A percentile compares a stretch with the other conserved stretches of the same genome.
phyloP scores from a whole-genome alignment of 2,329 filamentous ascomycete species.

The Helotiales sp. region DNA sequence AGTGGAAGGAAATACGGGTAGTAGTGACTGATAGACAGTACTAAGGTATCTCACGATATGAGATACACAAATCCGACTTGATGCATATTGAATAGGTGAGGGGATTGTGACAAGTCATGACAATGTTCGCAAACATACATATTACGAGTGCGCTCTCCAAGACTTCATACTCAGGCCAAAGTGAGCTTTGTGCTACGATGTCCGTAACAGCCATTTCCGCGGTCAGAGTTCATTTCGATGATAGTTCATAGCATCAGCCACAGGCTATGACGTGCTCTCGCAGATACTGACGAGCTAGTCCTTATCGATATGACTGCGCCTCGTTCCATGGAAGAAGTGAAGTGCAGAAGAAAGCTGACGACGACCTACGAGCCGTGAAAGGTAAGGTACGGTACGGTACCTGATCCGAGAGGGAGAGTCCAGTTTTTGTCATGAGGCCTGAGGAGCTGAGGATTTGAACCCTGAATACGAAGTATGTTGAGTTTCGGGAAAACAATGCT shows the following conservation, averaged over 20 bases:
- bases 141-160: background rate
- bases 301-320: background rate
- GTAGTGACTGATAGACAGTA: background rate
- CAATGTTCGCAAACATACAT: background rate
- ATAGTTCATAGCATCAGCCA: constrained; percentile 9
- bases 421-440: no score
- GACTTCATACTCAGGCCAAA: background rate
- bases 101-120: background rate
- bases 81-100: background rate
- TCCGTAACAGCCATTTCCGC: background rate
- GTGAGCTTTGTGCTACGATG: no score
- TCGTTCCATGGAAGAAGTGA: background rate
- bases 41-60: background rate
- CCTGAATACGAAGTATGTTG: no score
- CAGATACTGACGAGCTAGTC: background rate
- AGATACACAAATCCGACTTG: background rate
- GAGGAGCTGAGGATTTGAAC: no score
- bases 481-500: no score
- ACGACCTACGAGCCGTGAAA: background rate
- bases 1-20: background rate
- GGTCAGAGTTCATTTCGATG: constrained; percentile 5
- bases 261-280: constrained; percentile 10
- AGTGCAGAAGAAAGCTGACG: background rate
- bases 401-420: background rate
- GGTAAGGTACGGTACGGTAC: background rate